phyloP scores from a whole-genome alignment of 2,329 filamentous ascomycete genomes.

The Aspergillus ustus region DNA sequence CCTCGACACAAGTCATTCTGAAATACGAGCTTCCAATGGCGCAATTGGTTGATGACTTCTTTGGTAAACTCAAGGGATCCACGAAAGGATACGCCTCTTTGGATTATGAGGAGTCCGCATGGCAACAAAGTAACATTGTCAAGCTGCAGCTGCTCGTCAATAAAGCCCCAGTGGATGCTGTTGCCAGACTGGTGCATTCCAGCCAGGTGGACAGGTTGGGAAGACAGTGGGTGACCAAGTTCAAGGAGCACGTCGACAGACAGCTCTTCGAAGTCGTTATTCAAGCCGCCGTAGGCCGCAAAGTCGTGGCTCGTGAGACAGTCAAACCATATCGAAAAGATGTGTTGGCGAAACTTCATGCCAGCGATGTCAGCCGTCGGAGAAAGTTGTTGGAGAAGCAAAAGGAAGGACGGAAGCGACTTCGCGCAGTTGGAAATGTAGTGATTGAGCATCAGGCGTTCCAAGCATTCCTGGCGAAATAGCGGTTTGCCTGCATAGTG shows the following conservation, averaged over 20 bases:
- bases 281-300: slow-evolving; percentile 81
- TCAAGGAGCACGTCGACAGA: slow-evolving; percentile 93
- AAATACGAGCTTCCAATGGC: slow-evolving; percentile 89
- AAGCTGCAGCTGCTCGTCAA: slow-evolving; percentile 95
- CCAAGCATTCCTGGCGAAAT: slow-evolving; percentile 89
- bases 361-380: slow-evolving; percentile 80
- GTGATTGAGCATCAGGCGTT: slow-evolving; percentile 96
- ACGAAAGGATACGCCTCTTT: slow-evolving; percentile 96
- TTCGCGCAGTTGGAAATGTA: slow-evolving; percentile 79
- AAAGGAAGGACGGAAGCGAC: slow-evolving; percentile 89
- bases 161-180: slow-evolving; percentile 88
- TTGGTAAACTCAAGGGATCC: slow-evolving; percentile 90
- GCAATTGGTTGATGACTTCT: slow-evolving; percentile 94
- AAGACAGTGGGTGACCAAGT: slow-evolving; percentile 87
- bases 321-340: slow-evolving; percentile 98
- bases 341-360: slow-evolving; percentile 89
- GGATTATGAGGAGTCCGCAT: slow-evolving; percentile 95
- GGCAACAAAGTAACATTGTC: slow-evolving; percentile 76
- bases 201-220: slow-evolving; percentile 82
- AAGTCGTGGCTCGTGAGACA: slow-evolving; percentile 87
- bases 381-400: slow-evolving; percentile 93
- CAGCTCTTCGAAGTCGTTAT: slow-evolving; percentile 98
- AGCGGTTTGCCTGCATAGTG: slow-evolving; percentile 13
- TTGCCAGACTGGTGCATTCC: slow-evolving; percentile 84
- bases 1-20: slow-evolving; percentile 87